These are phyloP conservation scores for Cercospora sesami DNA, from an alignment of 2,329 filamentous ascomycete species.

Conservation along the genomic window DNA sequence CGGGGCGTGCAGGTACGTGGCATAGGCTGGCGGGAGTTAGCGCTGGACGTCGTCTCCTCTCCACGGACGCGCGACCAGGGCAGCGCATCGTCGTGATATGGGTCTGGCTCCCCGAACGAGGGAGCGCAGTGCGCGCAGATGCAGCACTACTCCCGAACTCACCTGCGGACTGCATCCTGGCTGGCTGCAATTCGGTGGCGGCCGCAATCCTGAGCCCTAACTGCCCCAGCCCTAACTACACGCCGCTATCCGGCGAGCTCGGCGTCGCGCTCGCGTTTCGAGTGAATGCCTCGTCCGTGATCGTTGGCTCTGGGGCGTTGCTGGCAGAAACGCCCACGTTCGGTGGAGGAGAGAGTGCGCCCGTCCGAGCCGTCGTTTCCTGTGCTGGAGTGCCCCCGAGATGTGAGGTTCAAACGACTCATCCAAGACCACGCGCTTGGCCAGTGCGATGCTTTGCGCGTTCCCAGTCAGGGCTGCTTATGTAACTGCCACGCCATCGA, in stretches of 20 bases:
- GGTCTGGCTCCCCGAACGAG: neutral
- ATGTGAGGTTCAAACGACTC: neutral
- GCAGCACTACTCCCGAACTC: neutral
- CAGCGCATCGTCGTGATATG: neutral
- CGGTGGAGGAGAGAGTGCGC: neutral
- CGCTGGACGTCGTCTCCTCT: neutral
- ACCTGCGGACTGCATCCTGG: neutral
- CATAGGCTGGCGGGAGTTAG: constrained; percentile 13
- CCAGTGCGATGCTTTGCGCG: neutral
- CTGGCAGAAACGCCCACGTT: neutral
- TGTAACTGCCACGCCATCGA: neutral
- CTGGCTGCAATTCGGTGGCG: neutral
- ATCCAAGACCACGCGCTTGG: neutral
- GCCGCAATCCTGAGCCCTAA: neutral
- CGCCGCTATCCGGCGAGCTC: neutral
- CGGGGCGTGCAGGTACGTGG: constrained; percentile 11
- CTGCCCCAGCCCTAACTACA: neutral
- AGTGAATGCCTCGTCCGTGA: neutral
- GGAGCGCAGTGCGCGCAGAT: neutral
- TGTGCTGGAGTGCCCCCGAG: neutral
- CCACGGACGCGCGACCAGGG: neutral
- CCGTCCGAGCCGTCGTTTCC: neutral
- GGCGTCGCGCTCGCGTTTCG: neutral
- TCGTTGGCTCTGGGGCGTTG: neutral
- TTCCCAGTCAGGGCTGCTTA: neutral